A percentile compares a stretch with the other conserved stretches of the same genome.
Conservation (phyloP, 805 yeast species). For the Candida maesae region DNA sequence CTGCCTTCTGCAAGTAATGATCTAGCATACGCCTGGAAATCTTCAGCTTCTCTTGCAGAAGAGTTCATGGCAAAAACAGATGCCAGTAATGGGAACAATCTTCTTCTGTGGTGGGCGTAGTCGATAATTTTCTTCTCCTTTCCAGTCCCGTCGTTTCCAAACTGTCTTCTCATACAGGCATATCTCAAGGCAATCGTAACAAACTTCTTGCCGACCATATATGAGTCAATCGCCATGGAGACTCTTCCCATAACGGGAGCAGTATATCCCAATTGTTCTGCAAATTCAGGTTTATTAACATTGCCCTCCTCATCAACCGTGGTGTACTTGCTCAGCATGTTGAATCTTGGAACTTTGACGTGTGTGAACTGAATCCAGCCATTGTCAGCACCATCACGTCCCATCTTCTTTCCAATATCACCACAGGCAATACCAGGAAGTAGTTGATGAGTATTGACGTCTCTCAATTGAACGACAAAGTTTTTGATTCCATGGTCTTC, state of each 20-base stretch:
- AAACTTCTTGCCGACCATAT: constrained; percentile 72
- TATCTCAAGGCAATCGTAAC: constrained; percentile 82
- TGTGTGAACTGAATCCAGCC: constrained; percentile 93
- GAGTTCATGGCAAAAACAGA: constrained; percentile 69
- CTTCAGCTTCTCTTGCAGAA: constrained; percentile 45
- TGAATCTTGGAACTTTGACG: constrained; percentile 79
- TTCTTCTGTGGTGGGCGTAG: constrained; percentile 70
- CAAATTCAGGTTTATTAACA: constrained; percentile 65
- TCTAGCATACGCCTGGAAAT: constrained; percentile 45
- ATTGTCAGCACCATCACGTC: constrained; percentile 92
- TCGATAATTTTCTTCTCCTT: constrained; percentile 24
- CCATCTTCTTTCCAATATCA: constrained; percentile 94
- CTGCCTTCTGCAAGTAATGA: constrained; percentile 30
- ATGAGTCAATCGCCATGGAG: constrained; percentile 82
- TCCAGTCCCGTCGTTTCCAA: constrained; percentile 47
- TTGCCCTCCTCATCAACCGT: constrained; percentile 63
- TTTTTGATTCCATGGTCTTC: constrained; percentile 91
- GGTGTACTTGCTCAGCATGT: constrained; percentile 77
- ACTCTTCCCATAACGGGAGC: constrained; percentile 88
- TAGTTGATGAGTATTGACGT: constrained; percentile 59
- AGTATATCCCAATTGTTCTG: constrained; percentile 81
- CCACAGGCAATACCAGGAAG: constrained; percentile 82
- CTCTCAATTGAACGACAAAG: constrained; percentile 87
- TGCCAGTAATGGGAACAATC: constrained; percentile 78
- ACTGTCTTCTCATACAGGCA: constrained; percentile 87